Evolutionary conservation across 257 asterid genomes (phyloP).

Genomic region (Nicotiana tabacum): DNA sequence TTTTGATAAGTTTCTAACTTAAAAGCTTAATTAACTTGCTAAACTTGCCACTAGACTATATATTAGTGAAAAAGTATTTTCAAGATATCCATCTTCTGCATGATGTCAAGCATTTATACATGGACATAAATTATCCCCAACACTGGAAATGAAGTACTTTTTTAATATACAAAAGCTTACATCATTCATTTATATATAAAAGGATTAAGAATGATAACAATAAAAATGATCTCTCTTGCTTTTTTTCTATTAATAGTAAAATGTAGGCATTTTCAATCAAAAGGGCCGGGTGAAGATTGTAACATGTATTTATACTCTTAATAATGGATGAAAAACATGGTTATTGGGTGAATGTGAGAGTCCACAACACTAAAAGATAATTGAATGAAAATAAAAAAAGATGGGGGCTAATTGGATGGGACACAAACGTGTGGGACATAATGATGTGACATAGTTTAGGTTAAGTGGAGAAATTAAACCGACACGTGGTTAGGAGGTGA

Average conservation of each 20-base stretch:
- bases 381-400: not conserved
- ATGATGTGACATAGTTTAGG: constrained; percentile 48
- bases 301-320: not conserved
- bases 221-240: not conserved
- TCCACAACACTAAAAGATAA: not conserved
- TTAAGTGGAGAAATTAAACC: constrained; percentile 13
- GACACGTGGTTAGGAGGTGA: constrained; percentile 46
- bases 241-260: constrained; percentile 8
- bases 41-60: constrained; percentile 4
- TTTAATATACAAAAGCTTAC: not conserved
- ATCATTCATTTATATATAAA: not conserved
- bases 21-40: not conserved
- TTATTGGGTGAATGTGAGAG: constrained; percentile 7
- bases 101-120: constrained; percentile 9
- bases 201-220: not conserved
- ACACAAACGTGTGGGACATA: constrained; percentile 60
- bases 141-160: not conserved
- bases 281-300: not conserved
- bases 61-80: not conserved
- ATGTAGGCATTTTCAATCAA: not conserved
- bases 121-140: constrained; percentile 8
- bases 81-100: not conserved
- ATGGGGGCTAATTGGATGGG: constrained; percentile 8
- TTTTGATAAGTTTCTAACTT: not conserved
- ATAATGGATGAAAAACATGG: not conserved